Evolutionary conservation across 2,329 filamentous ascomycete species (phyloP), one percentile per base, ranked within the genome.

Genomic region (Cladorrhinum sp.): DNA sequence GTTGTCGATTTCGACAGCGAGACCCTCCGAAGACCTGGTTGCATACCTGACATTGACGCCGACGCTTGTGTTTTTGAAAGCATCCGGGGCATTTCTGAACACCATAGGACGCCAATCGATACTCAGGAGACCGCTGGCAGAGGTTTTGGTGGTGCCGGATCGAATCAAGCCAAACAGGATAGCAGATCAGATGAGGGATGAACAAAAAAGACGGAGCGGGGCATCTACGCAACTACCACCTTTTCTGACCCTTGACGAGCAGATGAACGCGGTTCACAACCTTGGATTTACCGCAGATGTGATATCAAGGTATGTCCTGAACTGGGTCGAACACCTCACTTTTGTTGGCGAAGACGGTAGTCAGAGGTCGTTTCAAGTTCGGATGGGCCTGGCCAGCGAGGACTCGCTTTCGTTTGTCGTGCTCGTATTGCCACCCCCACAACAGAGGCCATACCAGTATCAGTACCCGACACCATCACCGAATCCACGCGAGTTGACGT

Each of bases 191-290:
- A 76, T 89, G 51, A 78, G 84, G 56, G 80, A 82, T 16, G 85
- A 88, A 65, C 84, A 85, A 62, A 74, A 77, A 29, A 76, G 79
- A 65, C 38, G 53, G 23, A 49, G 25, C 38, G 83, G 79, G 58
- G 83, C 86, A 27, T 85, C 85, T 18, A 85, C 84, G 50, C 87
- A 88, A 68, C 76, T 88, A 20, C 85, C 85, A 3, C 85, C 85
- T 1, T 87, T 88, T n/a, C 79, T 84, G 62, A 79, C 77, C 38
- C 80, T 79, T 64, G 74, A 78, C 52, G 79, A 83, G 60, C 80
- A 84, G 55, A 80, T 84, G 23, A 76, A 80, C 24, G 78, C 85
- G 16, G 81, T 87, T 29, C 79, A 83, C 59, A 74, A 76, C 1
- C 76, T 87, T 13, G 79, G 81, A 0, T 85, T 87, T 65, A 75